Evolutionary conservation across 2,329 filamentous ascomycete species (phyloP), one percentile per base, ranked within the genome.

Genomic region (Septoria petroselini): DNA sequence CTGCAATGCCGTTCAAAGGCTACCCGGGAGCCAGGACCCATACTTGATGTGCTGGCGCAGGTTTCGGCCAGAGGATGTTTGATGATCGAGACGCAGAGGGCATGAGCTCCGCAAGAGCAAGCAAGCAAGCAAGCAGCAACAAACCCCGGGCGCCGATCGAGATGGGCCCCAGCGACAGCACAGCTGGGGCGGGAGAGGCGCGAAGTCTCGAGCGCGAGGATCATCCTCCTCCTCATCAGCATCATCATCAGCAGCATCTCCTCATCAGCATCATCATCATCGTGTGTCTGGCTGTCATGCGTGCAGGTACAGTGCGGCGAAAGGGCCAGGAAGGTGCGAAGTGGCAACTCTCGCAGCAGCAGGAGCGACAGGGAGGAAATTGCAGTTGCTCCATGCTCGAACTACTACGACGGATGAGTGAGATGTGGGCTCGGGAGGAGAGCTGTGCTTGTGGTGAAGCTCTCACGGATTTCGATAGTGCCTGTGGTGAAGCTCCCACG

Each of bases 11-110:
- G 58, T 49, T 44, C 53, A 42, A 58, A 58, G 55, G 54, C 57
- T 60, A 58, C 58, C 54, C 55, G 60, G 57, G 53, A 60, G 58
- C 55, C 61, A 69, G 70, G 72, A 68, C 71, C 71, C 71, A 72
- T 73, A 71, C 41, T 67, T 87, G 88, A 90, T 94, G 89, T 86
- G 88, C 79, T 94, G 89, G 88, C 88, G 84, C 84, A 76, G 77
- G 78, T 85, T 78, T 78, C 82, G 80, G 80, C 87, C 87, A 91
- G 84, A 91, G 83, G 49, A 58, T 51, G 53, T 3, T 58, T 55
- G 60, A 62, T 58, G 60, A 65, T 66, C 60, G 57, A 62, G 57
- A 58, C 58, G 58, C 54, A 60, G 58, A 63, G 58, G 60, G 60
- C 58, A 57, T 55, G 58, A 62, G 63, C 62, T 62, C 58, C 53